A percentile compares a stretch with the other conserved stretches of the same genome.
phyloP scores from a whole-genome alignment of 176 grass and related monocot species.

The Rhynchospora tenuis region DNA sequence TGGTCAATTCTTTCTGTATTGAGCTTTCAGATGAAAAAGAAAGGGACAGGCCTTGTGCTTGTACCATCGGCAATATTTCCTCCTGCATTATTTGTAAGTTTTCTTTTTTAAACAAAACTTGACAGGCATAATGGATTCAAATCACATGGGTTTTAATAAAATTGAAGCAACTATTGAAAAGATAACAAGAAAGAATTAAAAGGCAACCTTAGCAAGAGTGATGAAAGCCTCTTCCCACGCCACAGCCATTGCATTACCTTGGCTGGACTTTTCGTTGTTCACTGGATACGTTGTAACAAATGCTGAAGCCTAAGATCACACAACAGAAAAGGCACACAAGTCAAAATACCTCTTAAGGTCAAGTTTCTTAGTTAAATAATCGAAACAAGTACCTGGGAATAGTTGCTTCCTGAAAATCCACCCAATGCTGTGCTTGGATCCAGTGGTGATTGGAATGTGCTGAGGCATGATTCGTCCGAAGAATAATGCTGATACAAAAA shows the following conservation, averaged over 20 bases:
- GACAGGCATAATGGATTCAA: conserved; percentile 6
- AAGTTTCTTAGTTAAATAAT: not conserved
- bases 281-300: conserved; percentile 96
- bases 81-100: conserved; percentile 38
- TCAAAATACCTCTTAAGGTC: not conserved
- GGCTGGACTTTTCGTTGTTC: conserved; percentile 76
- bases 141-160: not conserved
- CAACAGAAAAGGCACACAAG: conserved; percentile 15
- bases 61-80: conserved; percentile 79
- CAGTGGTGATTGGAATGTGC: conserved; percentile 70
- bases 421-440: conserved; percentile 88
- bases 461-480: conserved; percentile 79
- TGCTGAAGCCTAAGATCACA: conserved; percentile 62
- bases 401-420: conserved; percentile 85
- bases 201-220: conserved; percentile 65
- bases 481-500: conserved; percentile 82
- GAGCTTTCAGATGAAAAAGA: conserved; percentile 98
- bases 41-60: conserved; percentile 69
- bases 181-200: not conserved
- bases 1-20: conserved; percentile 82
- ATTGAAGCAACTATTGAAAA: not conserved
- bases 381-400: conserved; percentile 56
- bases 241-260: conserved; percentile 68
- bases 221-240: conserved; percentile 93
- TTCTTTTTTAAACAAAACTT: not conserved